Base-by-base conservation (phyloP, 2,329 filamentous ascomycete species). In the Colletotrichum filicis region DNA sequence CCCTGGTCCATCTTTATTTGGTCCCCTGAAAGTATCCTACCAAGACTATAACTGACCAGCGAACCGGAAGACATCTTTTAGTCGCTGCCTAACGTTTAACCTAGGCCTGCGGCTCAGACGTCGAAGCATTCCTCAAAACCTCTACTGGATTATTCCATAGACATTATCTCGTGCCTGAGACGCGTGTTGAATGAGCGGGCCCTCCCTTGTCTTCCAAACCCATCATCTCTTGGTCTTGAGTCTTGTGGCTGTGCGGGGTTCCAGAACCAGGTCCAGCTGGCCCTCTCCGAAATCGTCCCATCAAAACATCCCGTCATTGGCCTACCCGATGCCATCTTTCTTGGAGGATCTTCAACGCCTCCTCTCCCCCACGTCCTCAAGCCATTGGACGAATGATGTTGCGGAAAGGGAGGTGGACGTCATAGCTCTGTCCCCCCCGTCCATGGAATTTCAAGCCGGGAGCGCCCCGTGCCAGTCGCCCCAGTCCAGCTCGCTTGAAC, bases 181-280 rank as follows among this genome's bases (percentile, higher is more conserved):
- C 35, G 53, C 69, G 58, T 46, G 42, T 9, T 49, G 16, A 49
- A 11, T 22, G 11, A 16, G 11, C 37, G 30, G 32, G 37, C 11
- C 7, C 7, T 32, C 28, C 46, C 46, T 8, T 11, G 32, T 37
- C 46, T 26, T 22, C 32, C 7, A 8, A 7, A 12, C 46, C n/a
- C 28, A 24, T 66, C 53, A 26, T 32, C 53, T 66, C 53, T 22
- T 42, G 30, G 35, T 28, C 35, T 46, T 71, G 71, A 22, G 35
- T 28, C 35, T 46, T 71, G 71, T 73, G 71, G 67, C 71, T 66
- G 66, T 73, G 71, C 61, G 56, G 63, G 60, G 64, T 64, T 70
- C 60, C 55, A 70, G 60, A 22, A 56, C 28, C 52, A 58, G 30
- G 37, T 19, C 37, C 37, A 42, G 37, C 37, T 35, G 8, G 55